These are phyloP conservation scores for Juncus inflexus DNA, from an alignment of 176 grass and related monocot species.

Conservation along the genomic window DNA sequence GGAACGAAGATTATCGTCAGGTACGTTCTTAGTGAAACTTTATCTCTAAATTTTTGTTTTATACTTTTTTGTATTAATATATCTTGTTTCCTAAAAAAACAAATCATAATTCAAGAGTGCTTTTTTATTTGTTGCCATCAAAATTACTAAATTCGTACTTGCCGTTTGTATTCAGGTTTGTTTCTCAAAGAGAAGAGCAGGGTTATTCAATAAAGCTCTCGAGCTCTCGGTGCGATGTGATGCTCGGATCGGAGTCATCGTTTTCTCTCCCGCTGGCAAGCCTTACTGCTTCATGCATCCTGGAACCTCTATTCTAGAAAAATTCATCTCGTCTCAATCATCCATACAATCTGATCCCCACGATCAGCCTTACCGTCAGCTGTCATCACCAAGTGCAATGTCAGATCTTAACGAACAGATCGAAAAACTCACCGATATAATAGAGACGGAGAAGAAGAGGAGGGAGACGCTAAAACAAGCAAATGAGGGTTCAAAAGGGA, in stretches of 20 bases:
- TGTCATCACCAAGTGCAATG: background rate
- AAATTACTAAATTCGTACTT: too few relatives aligned
- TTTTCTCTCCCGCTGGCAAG: constrained; percentile 47
- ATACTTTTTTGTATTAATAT: too few relatives aligned
- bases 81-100: too few relatives aligned
- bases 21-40: too few relatives aligned
- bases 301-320: constrained; percentile 21
- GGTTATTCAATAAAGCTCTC: constrained; percentile 57
- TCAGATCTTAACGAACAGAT: background rate
- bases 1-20: too few relatives aligned
- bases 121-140: too few relatives aligned
- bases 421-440: background rate
- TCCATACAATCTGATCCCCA: background rate
- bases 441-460: constrained; percentile 10
- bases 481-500: background rate
- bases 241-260: constrained; percentile 33
- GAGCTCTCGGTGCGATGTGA: constrained; percentile 44
- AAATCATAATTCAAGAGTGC: too few relatives aligned
- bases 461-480: constrained; percentile 12
- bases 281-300: constrained; percentile 33
- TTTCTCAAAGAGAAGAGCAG: constrained; percentile 49
- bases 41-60: too few relatives aligned
- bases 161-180: constrained; percentile 19
- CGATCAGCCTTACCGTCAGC: background rate
- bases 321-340: constrained; percentile 15